Evolutionary conservation across 495 filamentous ascomycete species (phyloP).

Genomic region (Peziza echinospora): DNA sequence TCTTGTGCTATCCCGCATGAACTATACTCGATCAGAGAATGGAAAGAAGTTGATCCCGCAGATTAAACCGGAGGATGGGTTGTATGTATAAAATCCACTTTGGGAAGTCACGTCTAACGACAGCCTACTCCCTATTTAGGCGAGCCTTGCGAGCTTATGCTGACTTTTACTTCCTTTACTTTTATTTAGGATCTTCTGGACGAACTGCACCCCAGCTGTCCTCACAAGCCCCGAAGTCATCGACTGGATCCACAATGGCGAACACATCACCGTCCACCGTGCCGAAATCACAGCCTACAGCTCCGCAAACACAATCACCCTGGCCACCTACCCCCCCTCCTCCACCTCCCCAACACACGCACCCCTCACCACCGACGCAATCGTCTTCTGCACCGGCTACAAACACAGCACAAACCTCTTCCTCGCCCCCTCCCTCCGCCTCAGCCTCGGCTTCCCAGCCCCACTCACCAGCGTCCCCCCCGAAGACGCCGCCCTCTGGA

Average conservation of each 20-base stretch:
- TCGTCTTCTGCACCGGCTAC: not conserved
- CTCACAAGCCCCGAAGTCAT: conserved; percentile 10
- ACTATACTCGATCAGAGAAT: conserved; percentile 8
- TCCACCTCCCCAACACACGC: not conserved
- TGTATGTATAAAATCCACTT: no score
- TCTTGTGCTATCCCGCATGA: not conserved
- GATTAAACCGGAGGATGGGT: conserved; percentile 1
- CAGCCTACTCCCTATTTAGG: no score
- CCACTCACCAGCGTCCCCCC: not conserved
- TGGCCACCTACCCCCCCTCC: not conserved
- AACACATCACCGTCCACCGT: conserved; percentile 12
- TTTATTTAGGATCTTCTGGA: not conserved
- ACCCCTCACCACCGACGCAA: not conserved
- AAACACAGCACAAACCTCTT: not conserved
- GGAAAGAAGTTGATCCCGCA: conserved; percentile 8
- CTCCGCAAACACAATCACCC: not conserved
- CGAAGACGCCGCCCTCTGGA: not conserved
- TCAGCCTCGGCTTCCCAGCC: not conserved
- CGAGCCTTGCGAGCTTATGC: no score
- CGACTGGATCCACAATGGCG: conserved; percentile 7
- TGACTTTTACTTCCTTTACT: no score
- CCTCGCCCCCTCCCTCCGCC: not conserved
- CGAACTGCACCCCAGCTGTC: not conserved
- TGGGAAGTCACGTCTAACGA: no score
- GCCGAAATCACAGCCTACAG: conserved; percentile 4